Evolutionary conservation across 805 yeast species (phyloP).

Genomic region (Wilhelminamyces savonicus): DNA sequence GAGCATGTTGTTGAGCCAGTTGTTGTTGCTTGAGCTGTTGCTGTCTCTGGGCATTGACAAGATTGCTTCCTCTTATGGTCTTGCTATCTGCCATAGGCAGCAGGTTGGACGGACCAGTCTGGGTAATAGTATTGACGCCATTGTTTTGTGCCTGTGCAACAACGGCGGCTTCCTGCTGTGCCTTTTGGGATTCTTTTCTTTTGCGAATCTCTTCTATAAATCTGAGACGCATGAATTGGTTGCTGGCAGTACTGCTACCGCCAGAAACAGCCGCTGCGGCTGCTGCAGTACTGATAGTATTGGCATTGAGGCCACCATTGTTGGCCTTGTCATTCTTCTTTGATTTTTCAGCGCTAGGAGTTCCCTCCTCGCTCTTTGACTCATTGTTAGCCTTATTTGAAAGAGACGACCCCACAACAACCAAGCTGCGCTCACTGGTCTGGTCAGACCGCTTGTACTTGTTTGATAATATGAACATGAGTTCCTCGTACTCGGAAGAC

Average conservation of each 20-base stretch:
- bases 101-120: too few species aligned
- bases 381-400: conserved; percentile 12
- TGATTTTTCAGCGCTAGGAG: conserved; percentile 3
- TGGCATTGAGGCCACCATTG: conserved; percentile 1
- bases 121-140: conserved; percentile 7
- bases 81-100: too few species aligned
- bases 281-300: conserved; percentile 8
- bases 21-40: too few species aligned
- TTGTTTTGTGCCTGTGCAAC: conserved; percentile 27
- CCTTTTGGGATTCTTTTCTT: conserved; percentile 45
- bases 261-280: conserved; percentile 8
- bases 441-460: conserved; percentile 35
- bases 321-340: conserved; percentile 3
- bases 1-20: too few species aligned
- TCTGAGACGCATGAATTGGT: conserved; percentile 78
- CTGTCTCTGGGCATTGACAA: conserved; percentile 7
- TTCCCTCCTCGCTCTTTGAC: conserved; percentile 3
- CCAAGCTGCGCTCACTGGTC: conserved; percentile 29
- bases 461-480: conserved; percentile 54
- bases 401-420: conserved; percentile 28
- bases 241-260: conserved; percentile 28
- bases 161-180: conserved; percentile 34
- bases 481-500: conserved; percentile 77
- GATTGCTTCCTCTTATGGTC: too few species aligned
- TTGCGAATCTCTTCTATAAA: conserved; percentile 83